Conservation (phyloP, 1,284 basidiomycete genomes). For the Puccinia brachypodii region DNA sequence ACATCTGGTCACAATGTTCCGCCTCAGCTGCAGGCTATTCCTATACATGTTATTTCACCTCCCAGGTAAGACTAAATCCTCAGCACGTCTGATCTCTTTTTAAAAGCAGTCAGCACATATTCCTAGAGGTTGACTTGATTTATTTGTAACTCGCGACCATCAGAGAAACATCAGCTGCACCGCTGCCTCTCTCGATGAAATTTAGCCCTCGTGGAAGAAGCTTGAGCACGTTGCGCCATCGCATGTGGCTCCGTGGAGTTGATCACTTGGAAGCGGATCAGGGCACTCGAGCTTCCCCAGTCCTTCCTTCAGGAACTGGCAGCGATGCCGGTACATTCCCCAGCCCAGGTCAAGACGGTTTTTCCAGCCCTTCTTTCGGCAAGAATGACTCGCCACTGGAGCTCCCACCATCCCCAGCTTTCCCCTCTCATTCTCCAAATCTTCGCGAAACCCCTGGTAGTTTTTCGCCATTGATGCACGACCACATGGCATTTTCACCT, state of each 20-base stretch:
- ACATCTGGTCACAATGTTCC: not conserved
- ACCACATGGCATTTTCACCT: conserved; percentile 14
- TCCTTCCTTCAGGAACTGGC: not conserved
- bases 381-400: conserved; percentile 26
- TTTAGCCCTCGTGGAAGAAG: conserved; percentile 10
- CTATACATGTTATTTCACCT: not conserved
- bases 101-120: not conserved
- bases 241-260: not conserved
- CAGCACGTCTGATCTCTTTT: too few relatives aligned
- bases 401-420: conserved; percentile 30
- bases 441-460: conserved; percentile 32
- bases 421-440: conserved; percentile 28
- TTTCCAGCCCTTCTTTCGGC: too few relatives aligned
- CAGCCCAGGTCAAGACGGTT: not conserved
- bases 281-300: not conserved
- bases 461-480: conserved; percentile 38
- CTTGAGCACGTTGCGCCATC: conserved; percentile 14
- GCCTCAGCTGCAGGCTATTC: not conserved
- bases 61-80: not conserved
- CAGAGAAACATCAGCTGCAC: not conserved
- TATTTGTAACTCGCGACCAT: not conserved
- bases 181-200: not conserved
- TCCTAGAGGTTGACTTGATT: not conserved
- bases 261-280: not conserved
- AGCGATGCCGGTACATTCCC: not conserved